Evolutionary conservation across 495 filamentous ascomycete genomes (phyloP).

Genomic region (Aspergillus coremiiformis): DNA sequence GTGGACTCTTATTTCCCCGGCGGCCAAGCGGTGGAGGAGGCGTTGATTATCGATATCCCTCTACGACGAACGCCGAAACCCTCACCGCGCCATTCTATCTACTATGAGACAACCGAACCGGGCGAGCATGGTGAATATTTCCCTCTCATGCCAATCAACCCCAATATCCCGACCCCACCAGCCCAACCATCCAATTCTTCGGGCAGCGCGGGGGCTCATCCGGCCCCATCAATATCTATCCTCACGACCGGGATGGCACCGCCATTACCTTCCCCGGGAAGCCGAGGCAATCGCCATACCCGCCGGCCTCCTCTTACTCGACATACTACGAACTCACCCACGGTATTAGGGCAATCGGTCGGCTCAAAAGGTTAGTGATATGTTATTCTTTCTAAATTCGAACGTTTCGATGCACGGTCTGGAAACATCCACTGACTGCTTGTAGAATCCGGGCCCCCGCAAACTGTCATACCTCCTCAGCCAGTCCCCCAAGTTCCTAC

Average conservation of each 20-base stretch:
- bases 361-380: conserved; percentile 23
- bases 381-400: background rate
- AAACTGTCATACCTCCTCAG: conserved; percentile 21
- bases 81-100: conserved; percentile 57
- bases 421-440: conserved; percentile 10
- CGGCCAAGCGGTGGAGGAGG: conserved; percentile 85
- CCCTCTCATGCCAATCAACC: conserved; percentile 63
- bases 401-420: background rate
- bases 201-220: conserved; percentile 19
- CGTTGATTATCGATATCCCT: conserved; percentile 84
- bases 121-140: conserved; percentile 84
- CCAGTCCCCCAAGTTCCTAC: conserved; percentile 29
- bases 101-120: conserved; percentile 57
- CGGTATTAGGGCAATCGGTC: conserved; percentile 41
- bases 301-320: conserved; percentile 45
- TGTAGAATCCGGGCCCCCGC: conserved; percentile 23
- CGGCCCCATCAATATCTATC: conserved; percentile 60
- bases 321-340: conserved; percentile 78
- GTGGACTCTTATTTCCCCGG: conserved; percentile 83
- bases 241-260: conserved; percentile 73
- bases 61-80: conserved; percentile 74
- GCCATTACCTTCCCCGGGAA: conserved; percentile 75
- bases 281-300: conserved; percentile 40
- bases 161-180: conserved; percentile 31
- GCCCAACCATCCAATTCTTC: conserved; percentile 34